Conservation (phyloP, 2,329 filamentous ascomycete genomes). For the Colletotrichum sp. region DNA sequence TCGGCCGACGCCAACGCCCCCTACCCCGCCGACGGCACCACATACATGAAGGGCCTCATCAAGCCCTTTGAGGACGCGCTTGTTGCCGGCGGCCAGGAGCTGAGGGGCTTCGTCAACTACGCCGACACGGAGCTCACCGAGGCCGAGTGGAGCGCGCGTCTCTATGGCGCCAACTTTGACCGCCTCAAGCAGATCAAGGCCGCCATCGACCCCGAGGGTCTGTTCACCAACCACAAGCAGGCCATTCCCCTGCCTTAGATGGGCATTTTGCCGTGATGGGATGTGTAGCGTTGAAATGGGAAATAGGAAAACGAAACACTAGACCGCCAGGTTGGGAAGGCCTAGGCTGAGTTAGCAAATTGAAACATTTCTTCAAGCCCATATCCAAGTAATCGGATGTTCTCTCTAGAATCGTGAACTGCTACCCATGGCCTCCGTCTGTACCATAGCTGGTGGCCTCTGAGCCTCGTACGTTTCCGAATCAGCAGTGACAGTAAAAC, state of each 20-base stretch:
- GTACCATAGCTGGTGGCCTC: background rate
- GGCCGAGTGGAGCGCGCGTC: conserved; percentile 19
- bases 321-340: background rate
- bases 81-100: background rate
- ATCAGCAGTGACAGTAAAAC: background rate
- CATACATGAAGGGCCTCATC: conserved; percentile 49
- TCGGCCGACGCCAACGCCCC: conserved; percentile 44
- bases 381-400: background rate
- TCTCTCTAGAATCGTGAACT: background rate
- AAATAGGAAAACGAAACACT: background rate
- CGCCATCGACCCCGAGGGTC: conserved; percentile 14
- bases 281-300: background rate
- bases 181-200: conserved; percentile 22
- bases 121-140: conserved; percentile 19
- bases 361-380: background rate
- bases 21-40: conserved; percentile 52
- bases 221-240: conserved; percentile 22
- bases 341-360: background rate
- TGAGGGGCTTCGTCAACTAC: conserved; percentile 23
- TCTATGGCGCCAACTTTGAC: conserved; percentile 21
- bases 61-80: conserved; percentile 24
- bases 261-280: background rate
- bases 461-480: background rate
- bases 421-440: background rate
- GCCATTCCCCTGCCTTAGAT: conserved; percentile 13